Percentiles rank a stretch among this genome's conserved stretches.
Conservation (phyloP, 805 yeast species). For the Priceomyces carsonii region DNA sequence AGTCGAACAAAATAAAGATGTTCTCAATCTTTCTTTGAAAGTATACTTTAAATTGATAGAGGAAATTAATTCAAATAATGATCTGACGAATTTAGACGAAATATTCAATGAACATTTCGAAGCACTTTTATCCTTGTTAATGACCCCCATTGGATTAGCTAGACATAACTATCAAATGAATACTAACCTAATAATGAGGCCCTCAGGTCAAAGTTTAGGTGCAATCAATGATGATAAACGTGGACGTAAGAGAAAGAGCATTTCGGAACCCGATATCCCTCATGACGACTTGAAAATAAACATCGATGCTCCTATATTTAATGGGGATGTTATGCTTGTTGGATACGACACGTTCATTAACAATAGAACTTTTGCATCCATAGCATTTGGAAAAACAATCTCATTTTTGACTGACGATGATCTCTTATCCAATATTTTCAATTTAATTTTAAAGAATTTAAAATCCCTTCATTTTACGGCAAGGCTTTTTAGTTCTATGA, state of each 20-base stretch:
- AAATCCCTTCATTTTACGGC: slow-evolving; percentile 77
- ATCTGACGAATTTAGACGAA: slow-evolving; percentile 47
- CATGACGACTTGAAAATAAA: slow-evolving; percentile 66
- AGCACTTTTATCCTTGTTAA: slow-evolving; percentile 64
- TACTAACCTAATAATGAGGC: slow-evolving; percentile 68
- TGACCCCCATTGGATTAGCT: slow-evolving; percentile 95
- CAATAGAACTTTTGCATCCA: slow-evolving; percentile 74
- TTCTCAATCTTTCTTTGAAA: slow-evolving; percentile 58
- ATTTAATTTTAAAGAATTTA: slow-evolving; percentile 41
- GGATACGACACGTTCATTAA: slow-evolving; percentile 73
- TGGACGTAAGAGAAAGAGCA: slow-evolving; percentile 50
- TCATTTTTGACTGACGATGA: slow-evolving; percentile 47
- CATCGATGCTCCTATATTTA: slow-evolving; percentile 89
- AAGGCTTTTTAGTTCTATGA: slow-evolving; percentile 64
- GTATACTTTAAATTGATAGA: slow-evolving; percentile 60
- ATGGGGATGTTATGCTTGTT: slow-evolving; percentile 86
- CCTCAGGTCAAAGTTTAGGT: slow-evolving; percentile 61
- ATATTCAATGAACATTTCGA: slow-evolving; percentile 56
- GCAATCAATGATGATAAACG: slow-evolving; percentile 27
- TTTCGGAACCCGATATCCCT: slow-evolving; percentile 40
- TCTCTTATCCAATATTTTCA: slow-evolving; percentile 39
- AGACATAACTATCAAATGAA: slow-evolving; percentile 87
- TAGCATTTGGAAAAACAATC: slow-evolving; percentile 69
- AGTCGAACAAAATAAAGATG: slow-evolving; percentile 83
- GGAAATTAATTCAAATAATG: slow-evolving; percentile 37